Conservation (phyloP, 2,329 filamentous ascomycete genomes). For the Raffaelea deltoideospora region DNA sequence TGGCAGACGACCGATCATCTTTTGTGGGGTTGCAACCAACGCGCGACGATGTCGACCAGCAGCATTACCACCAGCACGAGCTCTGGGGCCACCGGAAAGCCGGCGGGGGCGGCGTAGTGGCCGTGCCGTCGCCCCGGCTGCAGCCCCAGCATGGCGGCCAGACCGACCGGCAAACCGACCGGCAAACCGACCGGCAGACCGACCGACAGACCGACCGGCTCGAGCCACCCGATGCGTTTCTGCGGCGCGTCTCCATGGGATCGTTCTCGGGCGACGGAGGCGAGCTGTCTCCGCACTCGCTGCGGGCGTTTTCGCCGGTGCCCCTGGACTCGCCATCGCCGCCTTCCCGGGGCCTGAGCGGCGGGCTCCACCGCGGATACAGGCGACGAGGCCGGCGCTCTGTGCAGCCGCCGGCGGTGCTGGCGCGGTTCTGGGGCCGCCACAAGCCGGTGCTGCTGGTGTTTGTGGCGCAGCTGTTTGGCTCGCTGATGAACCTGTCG, state of each 20-base stretch:
- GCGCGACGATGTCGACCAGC: no score
- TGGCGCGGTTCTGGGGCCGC: slow-evolving; percentile 33
- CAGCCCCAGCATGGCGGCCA: no score
- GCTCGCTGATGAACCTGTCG: slow-evolving; percentile 70
- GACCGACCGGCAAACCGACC: no score
- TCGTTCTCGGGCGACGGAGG: slow-evolving; percentile 21
- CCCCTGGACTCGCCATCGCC: background rate
- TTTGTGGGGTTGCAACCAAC: no score
- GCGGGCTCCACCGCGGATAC: no score
- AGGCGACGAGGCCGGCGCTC: background rate
- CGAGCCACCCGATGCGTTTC: slow-evolving; percentile 12
- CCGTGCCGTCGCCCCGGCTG: no score
- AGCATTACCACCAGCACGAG: background rate
- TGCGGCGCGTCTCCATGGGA: slow-evolving; percentile 25
- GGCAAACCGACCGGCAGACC: no score
- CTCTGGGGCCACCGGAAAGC: background rate
- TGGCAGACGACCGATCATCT: background rate
- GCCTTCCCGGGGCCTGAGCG: no score
- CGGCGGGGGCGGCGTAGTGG: no score
- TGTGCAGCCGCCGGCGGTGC: background rate
- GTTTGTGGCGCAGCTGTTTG: slow-evolving; percentile 63
- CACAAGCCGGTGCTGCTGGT: slow-evolving; percentile 66
- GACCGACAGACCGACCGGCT: background rate
- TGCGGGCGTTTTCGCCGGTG: slow-evolving; percentile 5
- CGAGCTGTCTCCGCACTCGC: slow-evolving; percentile 11